Conservation (phyloP, 1,139 yeast species). For the Zygosaccharomyces sapae region DNA sequence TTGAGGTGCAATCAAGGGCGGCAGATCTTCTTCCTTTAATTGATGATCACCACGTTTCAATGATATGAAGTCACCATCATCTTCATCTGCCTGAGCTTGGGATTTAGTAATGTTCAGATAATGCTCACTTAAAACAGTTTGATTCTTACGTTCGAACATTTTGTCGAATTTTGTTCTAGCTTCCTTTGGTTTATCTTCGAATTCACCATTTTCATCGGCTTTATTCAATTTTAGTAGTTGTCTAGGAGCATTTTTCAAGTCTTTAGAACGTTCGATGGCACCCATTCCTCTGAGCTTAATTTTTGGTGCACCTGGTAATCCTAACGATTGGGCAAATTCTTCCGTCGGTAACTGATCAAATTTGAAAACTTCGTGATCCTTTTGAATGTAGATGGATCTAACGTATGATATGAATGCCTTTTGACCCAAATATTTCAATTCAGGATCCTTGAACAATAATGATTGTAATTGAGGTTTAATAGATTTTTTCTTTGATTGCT, state of each 20-base stretch:
- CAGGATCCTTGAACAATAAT: constrained; percentile 86
- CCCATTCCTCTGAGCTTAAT: constrained; percentile 62
- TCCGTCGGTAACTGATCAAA: constrained; percentile 75
- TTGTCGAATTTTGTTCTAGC: constrained; percentile 87
- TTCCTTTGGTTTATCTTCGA: constrained; percentile 41
- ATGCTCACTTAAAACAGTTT: constrained; percentile 85
- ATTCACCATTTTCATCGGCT: constrained; percentile 67
- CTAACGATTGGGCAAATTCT: constrained; percentile 79
- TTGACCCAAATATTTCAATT: constrained; percentile 87
- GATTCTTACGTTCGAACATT: constrained; percentile 94
- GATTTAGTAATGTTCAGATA: constrained; percentile 63
- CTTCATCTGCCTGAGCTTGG: constrained; percentile 45
- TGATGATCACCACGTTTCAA: constrained; percentile 75
- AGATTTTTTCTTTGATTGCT: constrained; percentile 70
- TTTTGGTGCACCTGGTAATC: constrained; percentile 94
- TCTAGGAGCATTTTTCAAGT: constrained; percentile 77
- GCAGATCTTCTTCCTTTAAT: constrained; percentile 59
- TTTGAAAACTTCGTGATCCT: constrained; percentile 79
- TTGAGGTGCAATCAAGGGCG: constrained; percentile 55
- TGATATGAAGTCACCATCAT: constrained; percentile 77
- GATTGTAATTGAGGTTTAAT: constrained; percentile 84
- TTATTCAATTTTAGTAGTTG: constrained; percentile 54
- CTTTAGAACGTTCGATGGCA: constrained; percentile 50
- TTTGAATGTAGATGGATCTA: constrained; percentile 78
- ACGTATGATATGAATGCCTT: constrained; percentile 91